These are phyloP conservation scores for Backusella macrospora DNA, from an alignment of 192 early-diverging fungal species.

Conservation along the genomic window DNA sequence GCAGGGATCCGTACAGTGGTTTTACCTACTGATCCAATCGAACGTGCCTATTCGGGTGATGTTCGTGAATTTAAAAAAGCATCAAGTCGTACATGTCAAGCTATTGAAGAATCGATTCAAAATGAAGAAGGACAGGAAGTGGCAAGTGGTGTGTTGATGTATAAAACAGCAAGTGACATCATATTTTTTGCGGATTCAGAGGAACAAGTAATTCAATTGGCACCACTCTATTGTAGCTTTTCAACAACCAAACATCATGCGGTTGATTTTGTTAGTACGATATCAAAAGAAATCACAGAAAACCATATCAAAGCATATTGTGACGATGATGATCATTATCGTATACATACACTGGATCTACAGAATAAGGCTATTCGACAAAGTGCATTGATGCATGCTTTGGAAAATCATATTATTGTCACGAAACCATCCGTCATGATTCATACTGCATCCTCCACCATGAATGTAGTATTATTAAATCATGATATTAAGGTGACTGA, in stretches of 20 bases:
- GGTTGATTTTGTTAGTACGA: background rate
- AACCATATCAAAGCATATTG: background rate
- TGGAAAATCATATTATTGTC: conserved; percentile 26
- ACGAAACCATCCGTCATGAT: conserved; percentile 44
- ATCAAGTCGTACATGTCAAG: conserved; percentile 29
- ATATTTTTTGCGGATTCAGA: background rate
- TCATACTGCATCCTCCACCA: conserved; percentile 28
- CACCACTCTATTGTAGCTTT: background rate
- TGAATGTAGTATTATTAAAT: conserved; percentile 2
- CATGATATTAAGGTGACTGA: conserved; percentile 32
- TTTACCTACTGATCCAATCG: conserved; percentile 46
- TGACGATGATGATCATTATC: background rate
- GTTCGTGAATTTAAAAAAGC: conserved; percentile 34
- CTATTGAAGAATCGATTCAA: background rate
- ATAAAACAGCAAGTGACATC: background rate
- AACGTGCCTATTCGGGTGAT: conserved; percentile 48
- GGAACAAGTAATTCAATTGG: background rate
- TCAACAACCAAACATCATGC: background rate
- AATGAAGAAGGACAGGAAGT: too few species aligned
- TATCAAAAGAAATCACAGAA: background rate
- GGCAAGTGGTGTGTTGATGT: too few species aligned
- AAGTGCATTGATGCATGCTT: background rate
- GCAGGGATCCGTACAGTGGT: conserved; percentile 47
- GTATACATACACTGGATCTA: background rate
- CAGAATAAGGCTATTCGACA: background rate